Evolutionary conservation across 345 rosid genomes (phyloP), one percentile per base, ranked within the genome.

Genomic region (Aquilaria malaccensis): DNA sequence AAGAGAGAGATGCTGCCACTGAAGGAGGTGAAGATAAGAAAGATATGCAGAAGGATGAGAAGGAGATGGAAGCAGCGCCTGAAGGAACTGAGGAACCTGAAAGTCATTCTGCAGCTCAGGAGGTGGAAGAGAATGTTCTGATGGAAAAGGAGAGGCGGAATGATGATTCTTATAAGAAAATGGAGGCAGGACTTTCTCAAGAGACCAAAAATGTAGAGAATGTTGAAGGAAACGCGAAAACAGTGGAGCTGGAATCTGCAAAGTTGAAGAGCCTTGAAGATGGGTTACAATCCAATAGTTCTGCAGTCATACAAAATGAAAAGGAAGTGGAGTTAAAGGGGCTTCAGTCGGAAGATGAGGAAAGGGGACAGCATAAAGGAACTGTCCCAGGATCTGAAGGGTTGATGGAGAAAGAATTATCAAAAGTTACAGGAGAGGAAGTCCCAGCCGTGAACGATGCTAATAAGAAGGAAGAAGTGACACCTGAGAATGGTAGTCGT

Each of bases 1-100:
- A 78, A 69, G 92, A 77, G 54, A 56, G 59, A 15, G 85, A 70
- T 64, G 48, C 75, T 63, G 56, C 64, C 22, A 45, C 76, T 65
- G 83, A 61, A 60, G 69, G 59, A 33, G 52, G 48, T 7, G 74
- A 80, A 54, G 75, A 72, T 73, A 51, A 68, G 2, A 77, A 75
- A 65, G 85, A 75, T 4, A 55, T 59, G 66, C 47, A 55, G 41
- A 71, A 46, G 77, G 58, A 37, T 37, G 43, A 37, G 5, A 37
- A 37, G 1, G 43, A 37, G 7, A 3, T 9, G 7, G 43, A 37
- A 37, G 43, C 7, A 3, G 43, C 43, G 0, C 43, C 43, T 37
- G 43, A 76, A 63, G 85, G 71, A 58, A 80, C 73, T 63, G 78
- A 59, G 68, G 69, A 74, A 31, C 31, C 69, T 50, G 75, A 49